Evolutionary conservation across 148 eudicot species (phyloP).

Genomic region (Rheum nobile): DNA sequence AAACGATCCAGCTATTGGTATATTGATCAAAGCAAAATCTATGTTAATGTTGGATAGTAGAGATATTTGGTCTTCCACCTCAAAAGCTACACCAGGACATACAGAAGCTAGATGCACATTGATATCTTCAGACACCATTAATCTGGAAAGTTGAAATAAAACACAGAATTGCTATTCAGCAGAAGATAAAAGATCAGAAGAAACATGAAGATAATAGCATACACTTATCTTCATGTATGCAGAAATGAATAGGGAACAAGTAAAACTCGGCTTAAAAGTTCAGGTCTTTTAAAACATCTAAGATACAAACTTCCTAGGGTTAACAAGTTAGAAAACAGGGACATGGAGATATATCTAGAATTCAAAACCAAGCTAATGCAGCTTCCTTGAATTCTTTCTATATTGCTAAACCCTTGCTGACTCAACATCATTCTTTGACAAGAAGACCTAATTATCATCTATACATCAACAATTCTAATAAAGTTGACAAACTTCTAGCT

Average conservation of each 20-base stretch:
- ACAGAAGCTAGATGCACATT: conserved; percentile 14
- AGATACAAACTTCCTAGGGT: neutral
- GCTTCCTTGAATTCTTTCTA: neutral
- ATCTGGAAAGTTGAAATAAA: conserved; percentile 16
- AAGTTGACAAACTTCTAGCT: no score
- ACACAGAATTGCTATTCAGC: neutral
- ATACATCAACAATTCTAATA: neutral
- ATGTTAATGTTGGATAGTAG: conserved; percentile 9
- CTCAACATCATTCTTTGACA: neutral
- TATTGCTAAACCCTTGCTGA: neutral
- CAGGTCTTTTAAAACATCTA: neutral
- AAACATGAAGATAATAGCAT: neutral
- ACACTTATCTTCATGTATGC: neutral
- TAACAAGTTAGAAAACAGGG: neutral
- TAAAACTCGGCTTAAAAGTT: neutral
- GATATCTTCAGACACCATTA: conserved; percentile 32
- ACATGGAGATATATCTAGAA: neutral
- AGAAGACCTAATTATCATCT: neutral
- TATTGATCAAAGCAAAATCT: conserved; percentile 15
- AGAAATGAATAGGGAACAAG: neutral
- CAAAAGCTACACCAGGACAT: conserved; percentile 16
- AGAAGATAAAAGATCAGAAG: neutral
- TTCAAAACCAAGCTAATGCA: neutral
- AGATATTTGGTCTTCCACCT: conserved; percentile 14
- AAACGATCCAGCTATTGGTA: conserved; percentile 27